Percentiles rank a stretch among this genome's conserved stretches.
Evolutionary conservation across 768 basidiomycete species (phyloP).

Genomic region (Rossbeevera mucosa): DNA sequence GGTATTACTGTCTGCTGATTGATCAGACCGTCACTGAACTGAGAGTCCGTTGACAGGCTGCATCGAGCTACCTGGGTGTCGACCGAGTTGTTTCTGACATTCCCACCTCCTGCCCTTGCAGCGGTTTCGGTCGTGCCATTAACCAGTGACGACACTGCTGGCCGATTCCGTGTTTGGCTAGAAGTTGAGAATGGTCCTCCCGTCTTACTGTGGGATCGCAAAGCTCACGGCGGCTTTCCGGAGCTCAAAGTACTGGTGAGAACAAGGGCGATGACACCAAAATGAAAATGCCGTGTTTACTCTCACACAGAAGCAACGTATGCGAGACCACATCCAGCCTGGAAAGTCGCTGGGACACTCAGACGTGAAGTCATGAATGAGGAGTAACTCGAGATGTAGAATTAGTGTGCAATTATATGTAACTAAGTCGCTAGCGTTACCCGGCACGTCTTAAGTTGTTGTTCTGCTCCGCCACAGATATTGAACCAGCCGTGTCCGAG

Average conservation of each 20-base stretch:
- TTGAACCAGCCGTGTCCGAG: slow-evolving; percentile 5
- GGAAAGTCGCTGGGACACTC: slow-evolving; percentile 84
- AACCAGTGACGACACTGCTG: slow-evolving; percentile 77
- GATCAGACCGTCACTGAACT: background rate
- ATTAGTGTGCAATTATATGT: no score
- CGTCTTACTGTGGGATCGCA: slow-evolving; percentile 80
- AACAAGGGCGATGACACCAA: slow-evolving; percentile 5
- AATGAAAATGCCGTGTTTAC: slow-evolving; percentile 5
- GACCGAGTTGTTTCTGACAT: slow-evolving; percentile 88
- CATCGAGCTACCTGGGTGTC: slow-evolving; percentile 93
- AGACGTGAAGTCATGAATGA: slow-evolving; percentile 46
- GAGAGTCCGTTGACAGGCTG: slow-evolving; percentile 49
- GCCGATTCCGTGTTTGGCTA: slow-evolving; percentile 90
- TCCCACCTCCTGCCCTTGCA: slow-evolving; percentile 70
- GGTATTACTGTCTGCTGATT: slow-evolving; percentile 42
- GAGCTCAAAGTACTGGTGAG: slow-evolving; percentile 81
- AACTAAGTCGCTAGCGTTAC: background rate
- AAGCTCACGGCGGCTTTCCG: slow-evolving; percentile 87
- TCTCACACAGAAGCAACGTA: slow-evolving; percentile 71
- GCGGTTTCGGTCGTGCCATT: slow-evolving; percentile 70
- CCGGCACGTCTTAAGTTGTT: slow-evolving; percentile 5
- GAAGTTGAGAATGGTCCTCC: slow-evolving; percentile 35
- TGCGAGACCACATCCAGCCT: slow-evolving; percentile 80
- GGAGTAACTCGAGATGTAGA: background rate
- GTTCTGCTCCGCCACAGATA: slow-evolving; percentile 21